Conservation (phyloP, 1,284 basidiomycete species). For the Sporisorium sorghi region DNA sequence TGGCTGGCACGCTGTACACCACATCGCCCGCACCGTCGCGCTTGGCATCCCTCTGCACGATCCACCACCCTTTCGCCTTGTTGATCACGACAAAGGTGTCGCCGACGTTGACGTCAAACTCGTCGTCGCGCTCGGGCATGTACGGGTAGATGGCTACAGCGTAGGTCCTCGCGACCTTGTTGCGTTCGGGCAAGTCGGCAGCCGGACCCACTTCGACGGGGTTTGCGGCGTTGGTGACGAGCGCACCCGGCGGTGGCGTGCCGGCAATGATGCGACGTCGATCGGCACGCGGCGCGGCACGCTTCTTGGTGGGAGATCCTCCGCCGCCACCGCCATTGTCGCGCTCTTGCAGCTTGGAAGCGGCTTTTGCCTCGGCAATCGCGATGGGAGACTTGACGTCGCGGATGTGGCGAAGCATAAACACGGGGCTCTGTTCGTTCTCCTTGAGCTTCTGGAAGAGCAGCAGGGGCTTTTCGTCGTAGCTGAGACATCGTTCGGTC, state of each 20-base stretch:
- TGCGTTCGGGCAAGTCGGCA: conserved; percentile 42
- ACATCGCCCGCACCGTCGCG: conserved; percentile 84
- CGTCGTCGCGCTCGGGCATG: conserved; percentile 94
- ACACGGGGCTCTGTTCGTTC: conserved; percentile 94
- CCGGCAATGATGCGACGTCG: conserved; percentile 36
- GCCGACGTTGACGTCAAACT: conserved; percentile 91
- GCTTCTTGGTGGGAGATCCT: conserved; percentile 24
- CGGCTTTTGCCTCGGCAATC: conserved; percentile 64
- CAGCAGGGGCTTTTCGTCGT: conserved; percentile 96
- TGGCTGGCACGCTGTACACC: conserved; percentile 79
- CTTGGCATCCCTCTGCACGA: conserved; percentile 84
- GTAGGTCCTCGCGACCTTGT: conserved; percentile 72
- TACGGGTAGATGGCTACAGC: conserved; percentile 93
- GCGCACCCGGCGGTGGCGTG: conserved; percentile 33
- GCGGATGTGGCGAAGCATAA: conserved; percentile 96
- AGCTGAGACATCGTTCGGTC: conserved; percentile 90
- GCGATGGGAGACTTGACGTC: conserved; percentile 91
- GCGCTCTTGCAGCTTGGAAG: conserved; percentile 44
- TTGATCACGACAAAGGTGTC: conserved; percentile 86
- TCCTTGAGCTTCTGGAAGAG: conserved; percentile 98
- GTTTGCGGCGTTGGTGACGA: conserved; percentile 23
- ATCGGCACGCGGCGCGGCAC: conserved; percentile 30
- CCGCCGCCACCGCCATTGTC: conserved; percentile 11
- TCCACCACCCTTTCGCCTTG: conserved; percentile 97
- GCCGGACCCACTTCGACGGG: conserved; percentile 57